Conservation (phyloP, 805 yeast species). For the Jamesozyma gamospora region DNA sequence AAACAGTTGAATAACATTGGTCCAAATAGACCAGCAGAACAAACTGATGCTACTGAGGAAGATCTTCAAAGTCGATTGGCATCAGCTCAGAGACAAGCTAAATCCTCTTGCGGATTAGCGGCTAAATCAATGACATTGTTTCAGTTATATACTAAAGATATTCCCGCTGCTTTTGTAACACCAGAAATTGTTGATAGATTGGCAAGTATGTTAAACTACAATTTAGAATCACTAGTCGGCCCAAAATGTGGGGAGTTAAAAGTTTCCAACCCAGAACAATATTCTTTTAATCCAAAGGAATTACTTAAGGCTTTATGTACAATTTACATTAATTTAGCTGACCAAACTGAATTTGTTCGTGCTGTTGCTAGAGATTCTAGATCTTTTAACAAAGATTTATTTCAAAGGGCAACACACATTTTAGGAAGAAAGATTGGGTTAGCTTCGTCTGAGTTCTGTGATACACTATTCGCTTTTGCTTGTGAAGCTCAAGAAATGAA, state of each 20-base stretch:
- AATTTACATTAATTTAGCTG: slow-evolving; percentile 63
- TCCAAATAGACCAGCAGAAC: not conserved
- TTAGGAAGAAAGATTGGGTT: slow-evolving; percentile 43
- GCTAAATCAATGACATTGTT: slow-evolving; percentile 75
- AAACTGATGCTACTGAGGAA: slow-evolving; percentile 43
- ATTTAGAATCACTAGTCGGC: slow-evolving; percentile 86
- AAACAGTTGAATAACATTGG: slow-evolving; percentile 6
- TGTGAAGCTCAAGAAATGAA: slow-evolving; percentile 53
- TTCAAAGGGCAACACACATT: slow-evolving; percentile 61
- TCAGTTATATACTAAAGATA: slow-evolving; percentile 72
- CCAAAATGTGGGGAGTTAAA: slow-evolving; percentile 85
- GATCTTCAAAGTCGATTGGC: slow-evolving; percentile 44
- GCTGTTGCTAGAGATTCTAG: slow-evolving; percentile 91
- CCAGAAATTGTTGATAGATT: slow-evolving; percentile 87
- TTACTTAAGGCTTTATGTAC: slow-evolving; percentile 61
- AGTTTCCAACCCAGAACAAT: slow-evolving; percentile 73
- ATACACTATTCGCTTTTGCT: slow-evolving; percentile 45
- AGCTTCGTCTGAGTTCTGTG: slow-evolving; percentile 47
- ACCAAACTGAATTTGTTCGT: slow-evolving; percentile 52
- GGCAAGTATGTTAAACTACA: slow-evolving; percentile 93
- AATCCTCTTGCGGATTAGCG: slow-evolving; percentile 70
- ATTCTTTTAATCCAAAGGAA: slow-evolving; percentile 70
- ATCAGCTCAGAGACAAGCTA: slow-evolving; percentile 65
- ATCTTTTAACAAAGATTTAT: slow-evolving; percentile 61
- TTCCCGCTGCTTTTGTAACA: slow-evolving; percentile 76